Conservation (phyloP, 1,284 basidiomycete species). For the Apiotrichum mycotoxinovorans region DNA sequence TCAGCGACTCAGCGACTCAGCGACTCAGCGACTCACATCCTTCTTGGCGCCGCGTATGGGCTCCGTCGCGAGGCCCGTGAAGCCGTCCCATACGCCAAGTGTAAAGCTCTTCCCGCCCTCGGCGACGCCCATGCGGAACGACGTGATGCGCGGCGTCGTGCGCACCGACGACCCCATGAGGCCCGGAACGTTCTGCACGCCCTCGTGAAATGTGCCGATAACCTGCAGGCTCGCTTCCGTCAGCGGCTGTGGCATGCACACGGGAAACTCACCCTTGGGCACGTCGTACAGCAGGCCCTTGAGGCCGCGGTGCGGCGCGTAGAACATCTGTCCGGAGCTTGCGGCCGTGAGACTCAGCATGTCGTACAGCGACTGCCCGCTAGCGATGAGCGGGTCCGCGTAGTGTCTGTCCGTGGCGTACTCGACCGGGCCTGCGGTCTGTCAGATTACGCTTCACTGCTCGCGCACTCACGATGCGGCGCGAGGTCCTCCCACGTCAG, state of each 20-base stretch:
- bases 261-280: slow-evolving; percentile 30
- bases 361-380: slow-evolving; percentile 54
- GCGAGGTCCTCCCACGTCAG: slow-evolving; percentile 54
- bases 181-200: slow-evolving; percentile 53
- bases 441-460: no score
- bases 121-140: slow-evolving; percentile 53
- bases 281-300: slow-evolving; percentile 38
- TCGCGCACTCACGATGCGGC: slow-evolving; percentile 53
- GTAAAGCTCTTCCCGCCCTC: slow-evolving; percentile 52
- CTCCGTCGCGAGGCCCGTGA: slow-evolving; percentile 57
- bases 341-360: slow-evolving; percentile 53
- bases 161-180: slow-evolving; percentile 54
- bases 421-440: slow-evolving; percentile 45
- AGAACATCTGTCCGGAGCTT: slow-evolving; percentile 51
- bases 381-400: slow-evolving; percentile 21
- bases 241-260: background rate
- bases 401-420: slow-evolving; percentile 37
- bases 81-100: slow-evolving; percentile 56
- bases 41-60: slow-evolving; percentile 49
- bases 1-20: background rate
- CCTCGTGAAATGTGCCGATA: slow-evolving; percentile 52
- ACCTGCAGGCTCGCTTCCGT: slow-evolving; percentile 44
- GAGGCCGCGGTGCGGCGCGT: slow-evolving; percentile 10
- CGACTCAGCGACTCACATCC: background rate
- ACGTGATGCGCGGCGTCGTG: slow-evolving; percentile 50